A percentile compares a stretch with the other conserved stretches of the same genome.
Evolutionary conservation across 129 eudicot species (phyloP).

Genomic region (Lactuca sativa): DNA sequence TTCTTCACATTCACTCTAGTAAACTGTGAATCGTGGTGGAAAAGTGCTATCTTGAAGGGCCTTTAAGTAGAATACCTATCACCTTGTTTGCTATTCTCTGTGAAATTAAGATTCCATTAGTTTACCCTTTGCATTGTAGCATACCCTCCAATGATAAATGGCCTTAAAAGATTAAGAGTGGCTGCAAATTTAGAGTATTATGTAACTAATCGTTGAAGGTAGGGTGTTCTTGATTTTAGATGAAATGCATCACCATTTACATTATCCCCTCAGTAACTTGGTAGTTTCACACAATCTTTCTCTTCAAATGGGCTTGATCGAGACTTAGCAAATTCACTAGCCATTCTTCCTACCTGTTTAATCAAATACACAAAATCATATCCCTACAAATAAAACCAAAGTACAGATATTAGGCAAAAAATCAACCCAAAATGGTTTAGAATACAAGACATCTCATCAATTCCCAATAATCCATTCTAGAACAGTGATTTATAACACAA

Average conservation of each 20-base stretch:
- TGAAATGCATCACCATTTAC: conserved; percentile 83
- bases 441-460: too few relatives aligned
- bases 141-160: conserved; percentile 89
- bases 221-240: conserved; percentile 67
- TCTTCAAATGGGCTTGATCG: conserved; percentile 82
- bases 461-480: too few relatives aligned
- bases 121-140: conserved; percentile 93
- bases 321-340: conserved; percentile 91
- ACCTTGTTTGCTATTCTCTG: conserved; percentile 78
- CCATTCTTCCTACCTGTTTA: conserved; percentile 92
- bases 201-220: conserved; percentile 83
- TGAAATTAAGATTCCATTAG: conserved; percentile 82
- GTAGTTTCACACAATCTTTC: conserved; percentile 77
- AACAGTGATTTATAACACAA: too few relatives aligned
- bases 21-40: too few relatives aligned
- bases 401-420: too few relatives aligned
- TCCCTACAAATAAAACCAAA: too few relatives aligned
- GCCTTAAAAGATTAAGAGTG: conserved; percentile 84
- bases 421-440: too few relatives aligned
- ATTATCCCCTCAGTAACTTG: conserved; percentile 88
- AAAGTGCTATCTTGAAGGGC: too few relatives aligned
- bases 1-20: too few relatives aligned
- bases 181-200: conserved; percentile 85
- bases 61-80: conserved; percentile 48
- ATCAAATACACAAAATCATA: conserved; percentile 9